A percentile compares a stretch with the other conserved stretches of the same genome.
These are phyloP conservation scores for Paecilomyces formosus DNA, from an alignment of 2,329 filamentous ascomycete species.

Conservation along the genomic window DNA sequence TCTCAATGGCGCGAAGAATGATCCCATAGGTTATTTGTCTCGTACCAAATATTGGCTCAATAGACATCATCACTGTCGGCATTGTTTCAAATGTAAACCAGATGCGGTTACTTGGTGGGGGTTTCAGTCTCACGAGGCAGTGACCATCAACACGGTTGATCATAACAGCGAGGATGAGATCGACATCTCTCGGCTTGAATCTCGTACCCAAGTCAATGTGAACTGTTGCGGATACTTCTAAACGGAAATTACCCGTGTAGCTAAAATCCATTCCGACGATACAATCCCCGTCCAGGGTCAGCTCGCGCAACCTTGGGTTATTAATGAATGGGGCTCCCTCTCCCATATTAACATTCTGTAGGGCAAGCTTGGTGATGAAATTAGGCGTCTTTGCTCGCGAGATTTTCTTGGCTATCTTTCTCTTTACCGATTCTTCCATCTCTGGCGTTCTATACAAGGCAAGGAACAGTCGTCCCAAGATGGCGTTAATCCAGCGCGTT, in stretches of 20 bases:
- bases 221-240: constrained; percentile 88
- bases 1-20: constrained; percentile 89
- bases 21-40: constrained; percentile 92
- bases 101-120: constrained; percentile 88
- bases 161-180: constrained; percentile 77
- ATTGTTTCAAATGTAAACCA: constrained; percentile 94
- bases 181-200: constrained; percentile 86
- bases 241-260: constrained; percentile 80
- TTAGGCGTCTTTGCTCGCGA: constrained; percentile 84
- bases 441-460: constrained; percentile 79
- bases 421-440: constrained; percentile 68
- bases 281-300: constrained; percentile 87
- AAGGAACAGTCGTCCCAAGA: constrained; percentile 82
- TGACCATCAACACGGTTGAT: constrained; percentile 82
- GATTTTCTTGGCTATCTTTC: constrained; percentile 94
- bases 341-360: constrained; percentile 78
- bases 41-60: constrained; percentile 91
- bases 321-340: constrained; percentile 82
- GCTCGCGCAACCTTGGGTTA: constrained; percentile 77
- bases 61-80: constrained; percentile 87
- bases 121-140: constrained; percentile 77
- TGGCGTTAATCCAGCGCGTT: constrained; percentile 86
- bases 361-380: constrained; percentile 77
- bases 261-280: constrained; percentile 78
- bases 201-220: constrained; percentile 82